A percentile compares a stretch with the other conserved stretches of the same genome.
Conservation (phyloP, 177 flowering plant species). For the Vitis hybrid region DNA sequence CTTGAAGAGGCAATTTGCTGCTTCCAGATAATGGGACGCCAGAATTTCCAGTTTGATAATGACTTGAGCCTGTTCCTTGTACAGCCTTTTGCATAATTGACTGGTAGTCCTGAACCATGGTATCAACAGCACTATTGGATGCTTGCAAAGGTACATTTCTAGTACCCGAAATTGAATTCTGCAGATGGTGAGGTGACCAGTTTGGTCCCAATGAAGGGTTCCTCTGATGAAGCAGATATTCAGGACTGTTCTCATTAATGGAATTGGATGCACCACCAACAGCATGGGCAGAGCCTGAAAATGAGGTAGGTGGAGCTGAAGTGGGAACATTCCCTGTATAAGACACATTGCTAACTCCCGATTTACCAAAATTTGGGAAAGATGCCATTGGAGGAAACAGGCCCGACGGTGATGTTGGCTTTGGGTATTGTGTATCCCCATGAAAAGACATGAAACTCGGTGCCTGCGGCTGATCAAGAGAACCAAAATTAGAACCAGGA, state of each 20-base stretch:
- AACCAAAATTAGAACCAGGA: slow-evolving; percentile 43
- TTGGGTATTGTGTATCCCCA: slow-evolving; percentile 35
- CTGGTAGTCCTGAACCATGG: slow-evolving; percentile 30
- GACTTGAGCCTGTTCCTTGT: slow-evolving; percentile 34
- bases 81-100: slow-evolving; percentile 17
- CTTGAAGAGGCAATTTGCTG: slow-evolving; percentile 29
- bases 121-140: slow-evolving; percentile 18
- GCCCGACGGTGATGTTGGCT: slow-evolving; percentile 35
- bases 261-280: slow-evolving; percentile 25
- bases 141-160: slow-evolving; percentile 35
- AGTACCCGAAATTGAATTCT: slow-evolving; percentile 26
- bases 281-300: slow-evolving; percentile 27
- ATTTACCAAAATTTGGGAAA: slow-evolving; percentile 26
- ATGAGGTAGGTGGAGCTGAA: slow-evolving; percentile 27
- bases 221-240: slow-evolving; percentile 27
- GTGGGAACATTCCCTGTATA: slow-evolving; percentile 25
- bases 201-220: slow-evolving; percentile 31
- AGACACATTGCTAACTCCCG: slow-evolving; percentile 27
- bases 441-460: slow-evolving; percentile 33
- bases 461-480: slow-evolving; percentile 41
- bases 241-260: slow-evolving; percentile 35
- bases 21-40: slow-evolving; percentile 27
- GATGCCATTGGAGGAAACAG: slow-evolving; percentile 31
- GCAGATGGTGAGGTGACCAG: slow-evolving; percentile 42
- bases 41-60: slow-evolving; percentile 31